phyloP scores from a whole-genome alignment of 139 green algal species.

The Edaphochlamys debaryana region DNA sequence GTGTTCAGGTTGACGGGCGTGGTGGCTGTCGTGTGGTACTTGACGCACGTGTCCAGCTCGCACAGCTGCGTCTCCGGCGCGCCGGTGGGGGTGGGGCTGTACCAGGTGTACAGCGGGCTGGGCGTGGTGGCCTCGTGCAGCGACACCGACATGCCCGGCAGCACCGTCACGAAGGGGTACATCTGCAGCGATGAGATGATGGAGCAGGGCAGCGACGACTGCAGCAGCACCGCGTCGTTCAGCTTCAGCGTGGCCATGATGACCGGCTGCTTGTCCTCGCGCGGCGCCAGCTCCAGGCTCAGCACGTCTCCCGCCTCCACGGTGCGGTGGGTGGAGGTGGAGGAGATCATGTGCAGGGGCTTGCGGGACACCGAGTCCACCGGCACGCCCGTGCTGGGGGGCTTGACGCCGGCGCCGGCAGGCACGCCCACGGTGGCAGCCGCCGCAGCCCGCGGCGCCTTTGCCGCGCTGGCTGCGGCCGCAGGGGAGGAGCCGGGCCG shows the following conservation, averaged over 20 bases:
- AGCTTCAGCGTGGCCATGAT: slow-evolving; percentile 60
- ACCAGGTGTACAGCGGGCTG: slow-evolving; percentile 69
- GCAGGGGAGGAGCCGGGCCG: no score
- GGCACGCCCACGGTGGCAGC: no score
- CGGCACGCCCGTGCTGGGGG: neutral
- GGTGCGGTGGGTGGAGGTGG: slow-evolving; percentile 22
- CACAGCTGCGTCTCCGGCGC: slow-evolving; percentile 32
- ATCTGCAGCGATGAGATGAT: slow-evolving; percentile 64
- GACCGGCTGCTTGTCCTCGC: slow-evolving; percentile 68
- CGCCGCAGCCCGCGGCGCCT: no score
- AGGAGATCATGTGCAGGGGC: slow-evolving; percentile 64
- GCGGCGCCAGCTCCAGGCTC: slow-evolving; percentile 63
- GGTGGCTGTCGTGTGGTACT: slow-evolving; percentile 53
- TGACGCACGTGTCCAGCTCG: slow-evolving; percentile 72
- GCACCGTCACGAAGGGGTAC: slow-evolving; percentile 69
- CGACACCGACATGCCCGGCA: slow-evolving; percentile 58
- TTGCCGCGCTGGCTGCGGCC: neutral
- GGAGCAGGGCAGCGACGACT: slow-evolving; percentile 53
- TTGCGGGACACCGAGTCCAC: slow-evolving; percentile 63
- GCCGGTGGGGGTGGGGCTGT: slow-evolving; percentile 30
- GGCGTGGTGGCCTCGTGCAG: slow-evolving; percentile 66
- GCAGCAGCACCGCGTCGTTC: slow-evolving; percentile 54
- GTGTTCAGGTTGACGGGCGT: slow-evolving; percentile 27
- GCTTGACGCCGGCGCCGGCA: neutral
- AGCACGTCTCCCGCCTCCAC: slow-evolving; percentile 53